Percentiles rank a stretch among this genome's conserved stretches.
Evolutionary conservation across 1,284 basidiomycete species (phyloP).

Genomic region (Ustilago loliicola): DNA sequence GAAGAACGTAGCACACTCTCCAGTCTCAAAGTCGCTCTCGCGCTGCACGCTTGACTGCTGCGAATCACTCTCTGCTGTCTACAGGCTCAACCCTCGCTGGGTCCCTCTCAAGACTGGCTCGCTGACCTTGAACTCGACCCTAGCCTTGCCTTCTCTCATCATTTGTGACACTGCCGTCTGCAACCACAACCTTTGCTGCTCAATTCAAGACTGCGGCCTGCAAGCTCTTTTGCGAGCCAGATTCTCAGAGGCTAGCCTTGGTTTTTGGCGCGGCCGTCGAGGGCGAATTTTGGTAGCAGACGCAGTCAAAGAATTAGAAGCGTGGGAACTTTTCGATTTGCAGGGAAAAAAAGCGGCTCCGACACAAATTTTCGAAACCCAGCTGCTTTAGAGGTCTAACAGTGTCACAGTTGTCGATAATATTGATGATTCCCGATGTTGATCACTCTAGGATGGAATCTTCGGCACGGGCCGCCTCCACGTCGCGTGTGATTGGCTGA

Average conservation of each 20-base stretch:
- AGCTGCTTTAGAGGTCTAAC: slow-evolving; percentile 8
- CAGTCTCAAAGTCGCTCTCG: slow-evolving; percentile 6
- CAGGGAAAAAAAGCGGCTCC: background rate
- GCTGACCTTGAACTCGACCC: background rate
- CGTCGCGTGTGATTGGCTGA: slow-evolving; percentile 10
- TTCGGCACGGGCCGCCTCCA: slow-evolving; percentile 46
- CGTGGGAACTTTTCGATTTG: slow-evolving; percentile 14
- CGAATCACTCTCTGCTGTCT: background rate
- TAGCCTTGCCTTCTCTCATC: background rate
- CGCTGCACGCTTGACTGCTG: slow-evolving; percentile 1
- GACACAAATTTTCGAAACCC: background rate
- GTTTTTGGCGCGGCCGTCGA: background rate
- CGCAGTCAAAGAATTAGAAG: background rate
- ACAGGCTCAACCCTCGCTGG: background rate
- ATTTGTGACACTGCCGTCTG: slow-evolving; percentile 8
- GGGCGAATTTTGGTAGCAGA: too few relatives aligned
- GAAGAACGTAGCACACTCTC: slow-evolving; percentile 8
- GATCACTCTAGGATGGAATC: slow-evolving; percentile 18
- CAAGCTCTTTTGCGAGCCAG: background rate
- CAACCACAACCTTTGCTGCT: background rate
- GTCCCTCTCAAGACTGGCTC: background rate
- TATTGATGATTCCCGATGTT: background rate
- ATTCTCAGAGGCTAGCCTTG: background rate
- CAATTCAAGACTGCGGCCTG: slow-evolving; percentile 1
- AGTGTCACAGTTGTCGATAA: background rate